Base-by-base conservation (phyloP, 495 filamentous ascomycete species). In the Terfezia claveryi region DNA sequence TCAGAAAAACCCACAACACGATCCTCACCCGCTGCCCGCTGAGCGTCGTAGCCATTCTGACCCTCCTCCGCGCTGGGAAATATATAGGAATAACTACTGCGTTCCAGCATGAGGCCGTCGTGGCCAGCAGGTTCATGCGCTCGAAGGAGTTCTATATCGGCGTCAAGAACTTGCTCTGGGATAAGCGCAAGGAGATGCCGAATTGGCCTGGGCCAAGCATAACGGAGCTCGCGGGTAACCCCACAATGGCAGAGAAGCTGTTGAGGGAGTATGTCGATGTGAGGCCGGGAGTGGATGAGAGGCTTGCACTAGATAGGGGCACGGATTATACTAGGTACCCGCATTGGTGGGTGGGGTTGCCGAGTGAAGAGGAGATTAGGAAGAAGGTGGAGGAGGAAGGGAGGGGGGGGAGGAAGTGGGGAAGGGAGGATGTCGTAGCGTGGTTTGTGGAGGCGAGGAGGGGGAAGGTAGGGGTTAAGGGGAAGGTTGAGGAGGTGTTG, bases 111-210 rank as follows among this genome's bases (percentile, higher is more conserved):
- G 91, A 98, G 70, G 72, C 87, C 67, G 71, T 77, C 58, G 80
- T 96, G 38, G 85, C 91, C 4, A 64, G 73, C 44, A 74, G 76
- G 53, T 95, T 96, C 73, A 94, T 96, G 89, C 65, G 68, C 37
- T 78, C 85, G 62, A 81, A 78, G 5, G 91, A 98, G 67, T 98
- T 96, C 67, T 76, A 76, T 50, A 80, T 85, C 67, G 91, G 91
- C 41, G 88, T 96, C 49, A 77, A 76, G 54, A 80, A 86, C 27
- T 73, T 76, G 23, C 73, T 96, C 23, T 74, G 88, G 58, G 72
- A 74, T 37, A 84, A 85, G 68, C 72, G 75, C 12, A 55, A 74
- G 20, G 67, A 71, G 53, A 68, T 69, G 27, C 76, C 83, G 2
- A 66, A 69, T 44, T 8, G 36, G 41, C 12, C 41, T 4, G 12